A percentile compares a stretch with the other conserved stretches of the same genome.
phyloP scores from a whole-genome alignment of 345 rosid species.

The Eucalyptus urophylla region DNA sequence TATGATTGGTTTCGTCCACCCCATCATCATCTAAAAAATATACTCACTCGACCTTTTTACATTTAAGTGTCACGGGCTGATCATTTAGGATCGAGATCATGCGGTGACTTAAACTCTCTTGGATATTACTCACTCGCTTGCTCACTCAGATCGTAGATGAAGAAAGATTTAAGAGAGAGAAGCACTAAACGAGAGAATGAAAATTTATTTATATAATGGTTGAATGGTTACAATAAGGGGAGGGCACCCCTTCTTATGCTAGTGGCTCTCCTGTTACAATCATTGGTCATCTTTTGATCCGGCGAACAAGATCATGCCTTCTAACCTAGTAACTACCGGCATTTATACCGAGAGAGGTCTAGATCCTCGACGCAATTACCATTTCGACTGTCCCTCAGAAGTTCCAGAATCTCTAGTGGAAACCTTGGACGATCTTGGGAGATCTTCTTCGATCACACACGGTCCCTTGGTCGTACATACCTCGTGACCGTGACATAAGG shows the following conservation, averaged over 20 bases:
- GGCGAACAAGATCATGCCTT: background rate
- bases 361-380: background rate
- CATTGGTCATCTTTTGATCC: fast-evolving
- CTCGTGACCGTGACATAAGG: background rate
- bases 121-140: fast-evolving
- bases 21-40: background rate
- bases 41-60: background rate
- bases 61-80: no score
- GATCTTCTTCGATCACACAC: fast-evolving
- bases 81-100: no score
- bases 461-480: fast-evolving
- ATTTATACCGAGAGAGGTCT: fast-evolving
- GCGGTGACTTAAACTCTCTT: fast-evolving
- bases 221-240: no score
- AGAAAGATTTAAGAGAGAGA: background rate
- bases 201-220: background rate
- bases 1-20: background rate
- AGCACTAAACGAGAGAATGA: background rate
- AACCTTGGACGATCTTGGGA: background rate
- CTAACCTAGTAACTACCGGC: background rate
- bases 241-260: background rate
- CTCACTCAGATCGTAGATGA: fast-evolving
- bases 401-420: background rate
- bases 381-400: fast-evolving
- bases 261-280: background rate